These are phyloP conservation scores for Dictyostelium capitatum DNA, from an alignment of 78 protist genomes.

Conservation along the genomic window DNA sequence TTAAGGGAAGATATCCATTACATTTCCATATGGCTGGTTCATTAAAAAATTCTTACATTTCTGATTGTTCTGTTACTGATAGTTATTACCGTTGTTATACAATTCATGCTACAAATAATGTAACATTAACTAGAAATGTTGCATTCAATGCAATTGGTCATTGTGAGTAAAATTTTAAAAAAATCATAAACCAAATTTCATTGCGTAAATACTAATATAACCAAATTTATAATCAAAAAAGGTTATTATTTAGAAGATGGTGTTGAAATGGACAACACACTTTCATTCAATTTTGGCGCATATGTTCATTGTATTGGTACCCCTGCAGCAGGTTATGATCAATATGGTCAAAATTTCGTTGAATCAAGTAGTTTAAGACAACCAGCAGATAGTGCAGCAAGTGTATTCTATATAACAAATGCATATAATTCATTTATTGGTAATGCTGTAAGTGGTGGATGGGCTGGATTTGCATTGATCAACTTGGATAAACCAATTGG, in stretches of 20 bases:
- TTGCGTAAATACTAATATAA: too few relatives aligned
- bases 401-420: slow-evolving; percentile 88
- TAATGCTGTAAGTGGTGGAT: slow-evolving; percentile 56
- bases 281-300: slow-evolving; percentile 82
- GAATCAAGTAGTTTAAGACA: slow-evolving; percentile 30
- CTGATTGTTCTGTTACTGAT: slow-evolving; percentile 56
- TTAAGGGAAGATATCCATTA: slow-evolving; percentile 85
- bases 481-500: slow-evolving; percentile 68
- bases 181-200: too few relatives aligned
- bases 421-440: slow-evolving; percentile 83
- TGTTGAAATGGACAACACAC: slow-evolving; percentile 76
- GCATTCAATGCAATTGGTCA: slow-evolving; percentile 87
- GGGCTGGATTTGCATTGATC: slow-evolving; percentile 86
- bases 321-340: slow-evolving; percentile 72
- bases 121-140: slow-evolving; percentile 50
- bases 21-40: slow-evolving; percentile 79
- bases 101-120: slow-evolving; percentile 84
- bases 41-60: background rate
- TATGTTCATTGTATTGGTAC: slow-evolving; percentile 79
- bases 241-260: slow-evolving; percentile 88
- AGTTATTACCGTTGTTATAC: slow-evolving; percentile 77
- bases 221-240: too few relatives aligned
- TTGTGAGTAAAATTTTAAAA: too few relatives aligned
- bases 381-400: slow-evolving; percentile 89
- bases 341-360: slow-evolving; percentile 62